Evolutionary conservation across 352 stramenopile genomes (phyloP).

Genomic region (Pythium scleroteichum): DNA sequence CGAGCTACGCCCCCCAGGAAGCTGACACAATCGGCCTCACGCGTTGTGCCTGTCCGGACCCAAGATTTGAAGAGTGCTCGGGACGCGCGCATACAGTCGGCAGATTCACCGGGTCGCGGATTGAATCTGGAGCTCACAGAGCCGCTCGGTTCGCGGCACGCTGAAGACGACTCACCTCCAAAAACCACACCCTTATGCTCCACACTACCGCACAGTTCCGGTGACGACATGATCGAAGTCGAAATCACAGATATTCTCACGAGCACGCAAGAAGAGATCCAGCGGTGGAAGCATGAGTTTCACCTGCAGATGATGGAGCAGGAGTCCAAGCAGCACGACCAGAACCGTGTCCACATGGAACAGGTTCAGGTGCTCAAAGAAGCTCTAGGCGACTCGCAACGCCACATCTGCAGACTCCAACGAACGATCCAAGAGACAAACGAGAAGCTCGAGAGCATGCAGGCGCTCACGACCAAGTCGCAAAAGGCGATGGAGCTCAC

Average conservation of each 20-base stretch:
- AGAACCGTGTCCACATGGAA: slow-evolving; percentile 24
- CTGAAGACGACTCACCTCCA: slow-evolving; percentile 15
- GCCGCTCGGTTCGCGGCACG: not conserved
- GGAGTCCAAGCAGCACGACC: slow-evolving; percentile 25
- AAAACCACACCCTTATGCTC: slow-evolving; percentile 1
- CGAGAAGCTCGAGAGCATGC: slow-evolving; percentile 24
- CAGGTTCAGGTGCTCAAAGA: slow-evolving; percentile 26
- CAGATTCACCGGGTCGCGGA: not conserved
- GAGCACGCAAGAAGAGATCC: slow-evolving; percentile 27
- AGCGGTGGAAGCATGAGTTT: slow-evolving; percentile 32
- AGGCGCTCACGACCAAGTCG: slow-evolving; percentile 19
- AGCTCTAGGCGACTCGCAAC: slow-evolving; percentile 20
- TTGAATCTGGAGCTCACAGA: slow-evolving; percentile 6
- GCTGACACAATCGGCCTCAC: slow-evolving; percentile 4
- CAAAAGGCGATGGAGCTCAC: slow-evolving; percentile 30
- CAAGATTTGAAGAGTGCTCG: slow-evolving; percentile 4
- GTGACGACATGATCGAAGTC: slow-evolving; percentile 30
- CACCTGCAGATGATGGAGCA: slow-evolving; percentile 31
- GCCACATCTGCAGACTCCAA: slow-evolving; percentile 22
- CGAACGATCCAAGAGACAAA: slow-evolving; percentile 25
- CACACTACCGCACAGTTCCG: slow-evolving; percentile 5
- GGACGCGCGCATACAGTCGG: not conserved
- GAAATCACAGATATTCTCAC: slow-evolving; percentile 30
- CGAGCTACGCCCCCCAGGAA: not conserved
- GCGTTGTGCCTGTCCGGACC: slow-evolving; percentile 8